These are phyloP conservation scores for Phytophthora palmivora DNA, from an alignment of 352 stramenopile genomes.

Conservation along the genomic window DNA sequence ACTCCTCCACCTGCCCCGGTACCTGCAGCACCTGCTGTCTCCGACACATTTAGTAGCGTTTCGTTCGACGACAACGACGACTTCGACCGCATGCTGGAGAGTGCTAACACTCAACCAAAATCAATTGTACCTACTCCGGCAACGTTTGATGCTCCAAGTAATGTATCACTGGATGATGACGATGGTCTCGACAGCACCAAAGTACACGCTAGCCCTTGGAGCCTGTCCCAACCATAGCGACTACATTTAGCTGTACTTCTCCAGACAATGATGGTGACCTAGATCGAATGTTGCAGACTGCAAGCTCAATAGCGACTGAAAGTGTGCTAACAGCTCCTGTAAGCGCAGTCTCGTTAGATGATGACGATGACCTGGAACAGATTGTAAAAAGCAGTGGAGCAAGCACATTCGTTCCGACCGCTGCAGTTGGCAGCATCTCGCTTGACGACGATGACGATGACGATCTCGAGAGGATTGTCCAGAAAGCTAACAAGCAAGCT, in stretches of 20 bases:
- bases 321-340: neutral
- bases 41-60: slow-evolving; percentile 23
- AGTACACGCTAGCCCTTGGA: slow-evolving; percentile 2
- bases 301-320: neutral
- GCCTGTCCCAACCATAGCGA: neutral
- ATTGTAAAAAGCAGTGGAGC: slow-evolving; percentile 21
- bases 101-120: slow-evolving; percentile 4
- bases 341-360: slow-evolving; percentile 22
- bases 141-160: neutral
- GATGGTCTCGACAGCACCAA: slow-evolving; percentile 16
- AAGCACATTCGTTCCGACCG: slow-evolving; percentile 4
- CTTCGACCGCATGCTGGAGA: slow-evolving; percentile 27
- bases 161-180: neutral
- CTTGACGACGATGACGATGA: slow-evolving; percentile 61
- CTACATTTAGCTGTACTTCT: neutral
- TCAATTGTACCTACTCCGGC: slow-evolving; percentile 4
- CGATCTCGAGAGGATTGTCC: slow-evolving; percentile 66
- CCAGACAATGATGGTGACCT: slow-evolving; percentile 29
- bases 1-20: slow-evolving; percentile 20
- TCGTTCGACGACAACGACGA: slow-evolving; percentile 49
- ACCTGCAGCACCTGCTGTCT: neutral
- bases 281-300: slow-evolving; percentile 20
- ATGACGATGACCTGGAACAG: slow-evolving; percentile 33
- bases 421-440: slow-evolving; percentile 32
- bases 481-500: slow-evolving; percentile 58